Evolutionary conservation across 768 basidiomycete species (phyloP), one percentile per base, ranked within the genome.

Genomic region (Psilocybe subaeruginosa): DNA sequence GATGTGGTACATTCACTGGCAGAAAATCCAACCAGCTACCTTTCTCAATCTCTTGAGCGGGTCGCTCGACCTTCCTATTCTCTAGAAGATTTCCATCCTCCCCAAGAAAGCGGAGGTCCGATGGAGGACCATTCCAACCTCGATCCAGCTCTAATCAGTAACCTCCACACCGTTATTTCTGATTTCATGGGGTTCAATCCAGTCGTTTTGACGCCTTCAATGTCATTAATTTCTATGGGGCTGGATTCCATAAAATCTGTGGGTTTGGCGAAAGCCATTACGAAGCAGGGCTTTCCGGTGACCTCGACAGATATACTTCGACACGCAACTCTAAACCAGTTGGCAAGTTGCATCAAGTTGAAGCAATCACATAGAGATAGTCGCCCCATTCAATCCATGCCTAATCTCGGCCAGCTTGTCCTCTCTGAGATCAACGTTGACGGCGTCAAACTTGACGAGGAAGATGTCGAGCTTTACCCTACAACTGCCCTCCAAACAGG

Each of bases 231-330:
- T 11, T 76, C 81, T 4, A 67, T 83, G 55, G 82, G 82, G 7
- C 64, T 83, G 31, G 82, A 83, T 62, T 83, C 82, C 6, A 78
- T 83, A 60, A 77, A 76, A 60, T 77, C 82, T 0, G 76, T 83
- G 8, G 79, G 80, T 2, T 68, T 83, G 37, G 73, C 79, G 31
- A 76, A 72, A 54, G 35, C 58, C 8, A 64, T 83, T 11, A 68
- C 69, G 19, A 69, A 69, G 56, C 68, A 68, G 17, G 80, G 78
- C 1, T 71, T 75, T 50, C 48, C 60, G 5, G 57, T 77, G 11
- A 72, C 74, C 33, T 76, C 80, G 11, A 66, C 69, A 16, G 76
- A 81, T 37, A 68, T 83, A 23, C 73, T 83, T 69, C 70, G 64
- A 54, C 69, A 65, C 39, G 60, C 72, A 8, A 72, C 69, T 6